phyloP scores from a whole-genome alignment of 176 grass and related monocot genomes.

The Echinochloa phyllopogon region DNA sequence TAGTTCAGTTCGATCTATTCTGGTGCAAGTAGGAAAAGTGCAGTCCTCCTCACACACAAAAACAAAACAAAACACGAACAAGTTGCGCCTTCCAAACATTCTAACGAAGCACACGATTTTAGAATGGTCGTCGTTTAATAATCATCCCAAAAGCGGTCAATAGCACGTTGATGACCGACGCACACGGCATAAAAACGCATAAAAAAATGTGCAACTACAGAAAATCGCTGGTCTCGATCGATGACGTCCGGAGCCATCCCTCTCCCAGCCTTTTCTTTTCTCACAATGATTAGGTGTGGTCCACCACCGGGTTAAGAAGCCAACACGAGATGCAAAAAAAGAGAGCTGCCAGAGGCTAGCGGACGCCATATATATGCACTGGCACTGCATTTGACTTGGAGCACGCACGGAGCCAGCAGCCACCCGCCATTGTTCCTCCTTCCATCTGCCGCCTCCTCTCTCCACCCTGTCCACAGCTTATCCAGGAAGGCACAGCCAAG shows the following conservation, averaged over 20 bases:
- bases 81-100: constrained; percentile 22
- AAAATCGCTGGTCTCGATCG: background rate
- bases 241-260: constrained; percentile 21
- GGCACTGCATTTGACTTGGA: constrained; percentile 50
- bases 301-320: constrained; percentile 21
- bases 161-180: constrained; percentile 40
- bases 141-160: constrained; percentile 28
- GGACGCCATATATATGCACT: constrained; percentile 33
- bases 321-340: background rate
- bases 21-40: background rate
- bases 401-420: constrained; percentile 48
- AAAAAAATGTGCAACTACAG: background rate
- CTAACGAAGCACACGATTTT: constrained; percentile 14
- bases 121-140: constrained; percentile 44
- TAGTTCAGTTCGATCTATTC: background rate
- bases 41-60: background rate
- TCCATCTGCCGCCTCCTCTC: constrained; percentile 8
- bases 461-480: constrained; percentile 55
- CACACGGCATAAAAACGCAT: background rate
- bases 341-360: background rate
- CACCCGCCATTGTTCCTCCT: constrained; percentile 13
- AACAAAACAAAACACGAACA: background rate
- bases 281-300: constrained; percentile 45
- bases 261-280: constrained; percentile 24
- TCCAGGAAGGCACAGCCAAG: constrained; percentile 43